Evolutionary conservation across 2,329 filamentous ascomycete species (phyloP), one percentile per base, ranked within the genome.

Genomic region (Sarocladium brachiariae): DNA sequence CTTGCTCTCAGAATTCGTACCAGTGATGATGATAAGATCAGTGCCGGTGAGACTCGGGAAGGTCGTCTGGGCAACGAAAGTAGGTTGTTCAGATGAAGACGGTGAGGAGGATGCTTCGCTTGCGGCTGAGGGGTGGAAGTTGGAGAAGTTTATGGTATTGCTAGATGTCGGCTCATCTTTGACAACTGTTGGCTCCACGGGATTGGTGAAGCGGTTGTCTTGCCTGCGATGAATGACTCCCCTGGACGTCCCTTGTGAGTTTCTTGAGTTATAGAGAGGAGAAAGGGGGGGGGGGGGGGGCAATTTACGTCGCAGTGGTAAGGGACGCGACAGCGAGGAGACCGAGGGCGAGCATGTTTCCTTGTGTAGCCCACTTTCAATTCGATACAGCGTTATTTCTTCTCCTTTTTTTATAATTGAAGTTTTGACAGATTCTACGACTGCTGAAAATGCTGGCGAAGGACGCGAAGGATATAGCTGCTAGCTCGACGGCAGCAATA

Each of bases 21-120:
- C 30, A 14, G 50, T 48, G 41, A 51, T 30, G 43, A 33, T 39
- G 43, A 47, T 31, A 25, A 47, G 27, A 33, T 47, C 43, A 19
- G 43, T 47, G 25, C 43, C 43, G 25, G 43, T 47, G 4, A 47
- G 24, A 47, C 8, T 7, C n/a, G 43, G 43, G 24, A 47, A 47
- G 24, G 43, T 47, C 9, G 43, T 47, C 27, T 47, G 43, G 43
- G 10, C 43, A 16, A 47, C 31, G 43, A 47, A 33, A 4, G 43
- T 47, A 3, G 43, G 43, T 3, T 47, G 43, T 18, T 9, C 25
- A 30, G 43, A 30, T 30, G n/a, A n/a, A n/a, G n/a, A n/a, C n/a
- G n/a, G n/a, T n/a, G n/a, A n/a, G n/a, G n/a, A n/a, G n/a, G n/a
- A n/a, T 30, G 27, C 7, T 30, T 47, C 31, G 11, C 24, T 27